Evolutionary conservation across 1,139 yeast genomes (phyloP), one percentile per base, ranked within the genome.

Genomic region (Yamadazyma jaroonii): DNA sequence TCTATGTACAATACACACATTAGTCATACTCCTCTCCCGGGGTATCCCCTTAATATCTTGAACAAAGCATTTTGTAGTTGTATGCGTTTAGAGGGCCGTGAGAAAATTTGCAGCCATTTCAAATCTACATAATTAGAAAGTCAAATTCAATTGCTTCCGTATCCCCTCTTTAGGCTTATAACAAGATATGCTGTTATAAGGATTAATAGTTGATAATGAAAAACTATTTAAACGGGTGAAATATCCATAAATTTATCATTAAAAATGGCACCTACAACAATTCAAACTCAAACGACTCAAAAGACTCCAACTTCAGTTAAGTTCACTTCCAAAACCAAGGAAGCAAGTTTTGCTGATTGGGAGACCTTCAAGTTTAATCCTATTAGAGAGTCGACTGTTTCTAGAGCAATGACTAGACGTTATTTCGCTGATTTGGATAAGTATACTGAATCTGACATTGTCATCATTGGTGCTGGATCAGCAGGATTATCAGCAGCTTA

Each of bases 351-450:
- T 44, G 72, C 70, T 12, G 82, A 81, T 57, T 82, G 90, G 90
- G 78, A 81, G 23, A 65, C 70, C 31, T 84, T 84, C 63, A 65
- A 71, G 47, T 84, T 84, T 59, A 75, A 79, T 17, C 89, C 89
- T 43, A 84, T 84, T 50, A 73, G 90, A 44, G 92, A 84, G 62
- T 79, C 88, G 8, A 79, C 85, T 3, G 90, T 84, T 26, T 81
- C 90, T n/a, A 73, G 92, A 44, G 92, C 92, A 27, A 84, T 84
- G 92, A 83, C 90, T 36, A 72, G 67, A 48, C 77, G 92, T 46
- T 84, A 84, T 64, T 84, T 83, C 58, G 74, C 76, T 34, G 92
- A 84, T 54, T 64, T 84, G 53, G 87, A 84, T 63, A 81, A 77
- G 57, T 82, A 76, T 56, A 81, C 89, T 25, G 90, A 84, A 52